Base-by-base conservation (phyloP, 331 rosid genomes). In the Dryas integrifolia region DNA sequence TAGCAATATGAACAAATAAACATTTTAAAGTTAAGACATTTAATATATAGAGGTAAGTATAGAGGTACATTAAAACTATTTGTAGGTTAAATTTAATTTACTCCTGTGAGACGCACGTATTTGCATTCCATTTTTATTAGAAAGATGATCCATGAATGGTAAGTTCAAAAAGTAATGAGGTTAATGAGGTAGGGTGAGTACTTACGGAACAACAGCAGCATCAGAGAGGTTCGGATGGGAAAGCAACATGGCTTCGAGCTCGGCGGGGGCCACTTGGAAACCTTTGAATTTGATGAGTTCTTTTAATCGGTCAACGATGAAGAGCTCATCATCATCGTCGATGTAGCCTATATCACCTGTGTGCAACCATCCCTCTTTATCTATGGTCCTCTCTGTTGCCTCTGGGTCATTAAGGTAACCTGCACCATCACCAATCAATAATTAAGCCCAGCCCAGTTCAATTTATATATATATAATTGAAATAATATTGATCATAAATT, bases 141-240 rank as follows among this genome's bases (percentile, higher is more conserved):
- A 30, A 30, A 30, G 35, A 30, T 30, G 35, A 30, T 30, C 35
- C 2, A 30, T 1, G 35, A 30, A 30, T 30, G 3, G 3, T 30
- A 30, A 30, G 35, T 30, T 30, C 2, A 30, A 30, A 30, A 1
- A 30, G 35, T 30, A 30, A 30, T 30, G 3, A 30, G 35, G 35
- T 30, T 1, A 30, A 5, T 9, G 6, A 44, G 26, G 16, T 3
- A 53, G 35, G 35, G 35, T 30, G 35, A 30, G 35, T 30, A 79
- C 96, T 72, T 88, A 89, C 96, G 92, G 87, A 21, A 92, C 87
- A 51, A 92, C 98, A 1, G 98, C 98, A 6, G 98, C 94, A n/a
- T 87, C 85, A 30, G 88, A 81, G 62, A 92, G 81, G 67, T 83
- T 48, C 6, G 96, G 87, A 40, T 92, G 92, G 21, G 94, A 35